phyloP scores from a whole-genome alignment of 129 eudicot genomes.

The Tagetes erecta region DNA sequence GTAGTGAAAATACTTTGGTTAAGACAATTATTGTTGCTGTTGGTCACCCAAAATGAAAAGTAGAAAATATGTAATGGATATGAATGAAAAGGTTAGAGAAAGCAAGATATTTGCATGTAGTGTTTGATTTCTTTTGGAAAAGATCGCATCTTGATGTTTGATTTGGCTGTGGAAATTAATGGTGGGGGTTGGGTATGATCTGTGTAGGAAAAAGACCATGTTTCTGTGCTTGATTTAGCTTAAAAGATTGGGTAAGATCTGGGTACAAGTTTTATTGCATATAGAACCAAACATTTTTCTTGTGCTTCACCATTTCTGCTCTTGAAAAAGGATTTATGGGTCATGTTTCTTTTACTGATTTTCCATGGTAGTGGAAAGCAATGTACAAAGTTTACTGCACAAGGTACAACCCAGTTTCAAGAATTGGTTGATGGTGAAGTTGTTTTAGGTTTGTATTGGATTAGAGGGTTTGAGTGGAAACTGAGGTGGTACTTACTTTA shows the following conservation, averaged over 20 bases:
- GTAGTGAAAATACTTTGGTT: background rate
- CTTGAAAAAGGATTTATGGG: conserved; percentile 19
- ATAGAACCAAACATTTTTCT: conserved; percentile 4
- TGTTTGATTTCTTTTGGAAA: conserved; percentile 29
- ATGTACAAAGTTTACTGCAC: conserved; percentile 7
- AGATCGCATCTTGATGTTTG: conserved; percentile 23
- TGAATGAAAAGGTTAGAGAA: conserved; percentile 23
- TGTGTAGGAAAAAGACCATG: conserved; percentile 20
- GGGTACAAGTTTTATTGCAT: conserved; percentile 25
- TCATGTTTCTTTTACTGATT: conserved; percentile 10
- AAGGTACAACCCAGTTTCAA: conserved; percentile 16
- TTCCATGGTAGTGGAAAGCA: conserved; percentile 13
- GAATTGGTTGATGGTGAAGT: conserved; percentile 9
- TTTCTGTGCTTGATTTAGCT: conserved; percentile 17
- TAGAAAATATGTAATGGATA: conserved; percentile 13
- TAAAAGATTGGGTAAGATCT: conserved; percentile 22
- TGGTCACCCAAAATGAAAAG: conserved; percentile 18
- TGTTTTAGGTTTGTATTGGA: conserved; percentile 10
- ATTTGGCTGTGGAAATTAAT: conserved; percentile 18
- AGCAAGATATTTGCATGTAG: conserved; percentile 38
- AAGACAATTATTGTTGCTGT: conserved; percentile 12
- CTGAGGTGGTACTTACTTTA: conserved; percentile 44
- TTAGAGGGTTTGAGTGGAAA: conserved; percentile 31
- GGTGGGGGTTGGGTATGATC: conserved; percentile 8
- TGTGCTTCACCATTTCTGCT: conserved; percentile 8